Evolutionary conservation across 1,284 basidiomycete genomes (phyloP).

Genomic region (Bjerkandera adusta): DNA sequence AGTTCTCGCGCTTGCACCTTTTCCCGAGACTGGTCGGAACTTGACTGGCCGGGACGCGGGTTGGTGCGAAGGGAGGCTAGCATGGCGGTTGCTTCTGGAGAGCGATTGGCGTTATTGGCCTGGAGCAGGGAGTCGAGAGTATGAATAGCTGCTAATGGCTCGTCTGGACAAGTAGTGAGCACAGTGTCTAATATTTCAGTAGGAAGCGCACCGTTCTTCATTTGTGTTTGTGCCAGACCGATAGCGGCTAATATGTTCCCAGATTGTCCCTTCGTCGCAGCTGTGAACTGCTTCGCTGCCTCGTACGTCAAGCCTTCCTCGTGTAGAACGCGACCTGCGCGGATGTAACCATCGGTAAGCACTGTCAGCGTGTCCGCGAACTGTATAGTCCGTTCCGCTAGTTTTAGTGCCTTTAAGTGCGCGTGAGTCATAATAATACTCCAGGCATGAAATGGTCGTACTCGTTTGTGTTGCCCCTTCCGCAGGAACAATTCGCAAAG

Average conservation of each 20-base stretch:
- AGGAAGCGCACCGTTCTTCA: slow-evolving; percentile 63
- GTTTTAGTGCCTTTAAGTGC: slow-evolving; percentile 68
- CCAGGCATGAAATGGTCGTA: no score
- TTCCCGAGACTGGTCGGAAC: slow-evolving; percentile 71
- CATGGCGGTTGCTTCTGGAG: slow-evolving; percentile 82
- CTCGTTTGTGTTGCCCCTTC: slow-evolving; percentile 59
- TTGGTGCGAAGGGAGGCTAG: slow-evolving; percentile 84
- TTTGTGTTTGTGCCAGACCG: slow-evolving; percentile 84
- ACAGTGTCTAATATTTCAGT: background rate
- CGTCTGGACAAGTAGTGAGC: slow-evolving; percentile 43
- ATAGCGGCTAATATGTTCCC: slow-evolving; percentile 78
- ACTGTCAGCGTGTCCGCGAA: slow-evolving; percentile 84
- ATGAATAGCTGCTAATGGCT: slow-evolving; percentile 79
- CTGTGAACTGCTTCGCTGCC: slow-evolving; percentile 73
- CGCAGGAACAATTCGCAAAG: slow-evolving; percentile 73
- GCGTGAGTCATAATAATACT: slow-evolving; percentile 9
- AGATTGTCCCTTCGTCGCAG: slow-evolving; percentile 72
- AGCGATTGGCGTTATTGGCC: slow-evolving; percentile 57
- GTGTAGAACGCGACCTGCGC: slow-evolving; percentile 79
- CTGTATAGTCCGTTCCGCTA: slow-evolving; percentile 90
- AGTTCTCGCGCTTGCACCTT: slow-evolving; percentile 74
- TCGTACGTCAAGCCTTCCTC: slow-evolving; percentile 58
- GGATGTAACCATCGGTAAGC: slow-evolving; percentile 76
- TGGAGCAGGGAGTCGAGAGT: slow-evolving; percentile 82
- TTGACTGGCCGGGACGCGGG: slow-evolving; percentile 75